These are phyloP conservation scores for Auriculariales sp. DNA, from an alignment of 768 basidiomycete genomes.

Conservation along the genomic window DNA sequence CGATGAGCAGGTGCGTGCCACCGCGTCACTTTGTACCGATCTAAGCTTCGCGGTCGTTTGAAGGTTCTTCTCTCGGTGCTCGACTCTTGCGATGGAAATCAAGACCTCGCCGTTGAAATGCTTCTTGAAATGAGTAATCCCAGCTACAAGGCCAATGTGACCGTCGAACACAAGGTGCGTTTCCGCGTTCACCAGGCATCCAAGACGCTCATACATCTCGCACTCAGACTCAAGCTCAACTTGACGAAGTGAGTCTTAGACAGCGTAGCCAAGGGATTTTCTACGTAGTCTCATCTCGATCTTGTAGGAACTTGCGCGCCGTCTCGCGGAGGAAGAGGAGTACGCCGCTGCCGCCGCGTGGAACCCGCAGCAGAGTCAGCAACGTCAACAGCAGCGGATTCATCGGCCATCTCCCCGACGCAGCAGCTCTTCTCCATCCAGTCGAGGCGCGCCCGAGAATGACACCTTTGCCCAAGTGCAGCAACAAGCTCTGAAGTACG, in stretches of 20 bases:
- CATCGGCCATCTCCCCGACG: slow-evolving; percentile 6
- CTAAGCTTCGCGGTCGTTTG: not conserved
- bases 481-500: slow-evolving; percentile 60
- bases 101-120: slow-evolving; percentile 62
- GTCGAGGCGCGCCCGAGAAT: slow-evolving; percentile 21
- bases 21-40: not conserved
- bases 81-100: slow-evolving; percentile 52
- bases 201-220: no score
- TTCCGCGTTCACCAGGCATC: no score
- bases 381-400: slow-evolving; percentile 5
- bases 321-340: slow-evolving; percentile 49
- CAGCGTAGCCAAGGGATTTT: no score
- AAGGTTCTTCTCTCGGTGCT: slow-evolving; percentile 33
- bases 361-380: slow-evolving; percentile 10
- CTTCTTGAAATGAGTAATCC: slow-evolving; percentile 82
- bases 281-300: slow-evolving; percentile 43
- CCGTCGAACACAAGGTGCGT: not conserved
- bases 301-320: slow-evolving; percentile 68
- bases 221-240: no score
- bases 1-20: slow-evolving; percentile 20
- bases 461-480: slow-evolving; percentile 55
- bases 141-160: slow-evolving; percentile 25
- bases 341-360: slow-evolving; percentile 11
- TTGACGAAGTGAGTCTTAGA: no score
- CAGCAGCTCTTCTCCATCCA: slow-evolving; percentile 1